These are phyloP conservation scores for Podosphaera xanthii DNA, from an alignment of 2,329 filamentous ascomycete genomes.

Conservation along the genomic window DNA sequence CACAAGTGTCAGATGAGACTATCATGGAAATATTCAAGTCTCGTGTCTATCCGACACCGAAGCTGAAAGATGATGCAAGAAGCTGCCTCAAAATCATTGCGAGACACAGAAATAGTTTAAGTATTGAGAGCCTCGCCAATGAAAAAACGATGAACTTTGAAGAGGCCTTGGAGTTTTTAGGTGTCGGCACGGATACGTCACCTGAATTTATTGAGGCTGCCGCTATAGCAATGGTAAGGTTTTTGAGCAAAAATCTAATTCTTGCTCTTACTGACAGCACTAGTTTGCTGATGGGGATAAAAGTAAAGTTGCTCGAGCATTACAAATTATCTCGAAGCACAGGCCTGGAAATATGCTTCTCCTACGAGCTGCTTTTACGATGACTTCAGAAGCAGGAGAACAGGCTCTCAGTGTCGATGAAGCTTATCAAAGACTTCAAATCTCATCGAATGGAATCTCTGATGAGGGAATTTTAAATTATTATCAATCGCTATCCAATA, in stretches of 20 bases:
- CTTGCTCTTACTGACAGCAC: not conserved
- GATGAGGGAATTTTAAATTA: constrained; percentile 16
- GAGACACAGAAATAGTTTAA: constrained; percentile 29
- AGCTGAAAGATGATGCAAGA: constrained; percentile 31
- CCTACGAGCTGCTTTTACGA: constrained; percentile 10
- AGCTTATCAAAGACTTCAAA: constrained; percentile 16
- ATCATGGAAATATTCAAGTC: constrained; percentile 39
- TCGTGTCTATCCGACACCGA: constrained; percentile 29
- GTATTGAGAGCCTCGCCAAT: constrained; percentile 32
- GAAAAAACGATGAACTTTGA: constrained; percentile 33
- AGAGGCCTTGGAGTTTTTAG: constrained; percentile 39
- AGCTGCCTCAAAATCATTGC: constrained; percentile 36
- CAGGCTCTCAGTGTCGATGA: constrained; percentile 11
- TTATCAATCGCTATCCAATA: constrained; percentile 12
- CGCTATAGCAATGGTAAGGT: constrained; percentile 13
- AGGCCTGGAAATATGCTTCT: constrained; percentile 11
- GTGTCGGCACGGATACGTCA: constrained; percentile 16
- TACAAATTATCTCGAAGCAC: constrained; percentile 13
- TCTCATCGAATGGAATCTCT: constrained; percentile 8
- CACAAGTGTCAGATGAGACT: constrained; percentile 28
- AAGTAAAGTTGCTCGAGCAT: constrained; percentile 12
- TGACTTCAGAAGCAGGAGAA: constrained; percentile 11
- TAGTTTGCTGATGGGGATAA: constrained; percentile 14
- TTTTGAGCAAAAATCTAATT: not conserved
- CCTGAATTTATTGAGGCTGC: constrained; percentile 16